phyloP scores from a whole-genome alignment of 148 eudicot genomes.

The Silene uniflora region DNA sequence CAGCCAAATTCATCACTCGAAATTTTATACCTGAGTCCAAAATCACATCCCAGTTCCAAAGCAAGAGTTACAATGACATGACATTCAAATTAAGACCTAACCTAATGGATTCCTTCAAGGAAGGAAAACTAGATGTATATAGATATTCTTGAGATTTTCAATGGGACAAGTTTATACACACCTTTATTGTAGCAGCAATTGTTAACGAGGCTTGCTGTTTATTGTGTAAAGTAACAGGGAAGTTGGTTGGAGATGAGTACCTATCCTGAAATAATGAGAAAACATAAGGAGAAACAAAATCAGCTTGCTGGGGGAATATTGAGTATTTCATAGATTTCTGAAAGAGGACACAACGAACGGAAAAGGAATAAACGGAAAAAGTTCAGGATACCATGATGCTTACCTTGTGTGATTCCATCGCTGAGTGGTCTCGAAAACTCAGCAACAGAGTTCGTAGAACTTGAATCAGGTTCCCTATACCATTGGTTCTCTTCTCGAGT shows the following conservation, averaged over 20 bases:
- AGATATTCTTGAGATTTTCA: not conserved
- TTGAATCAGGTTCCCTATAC: conserved; percentile 68
- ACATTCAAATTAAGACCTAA: too few species aligned
- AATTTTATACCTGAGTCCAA: too few species aligned
- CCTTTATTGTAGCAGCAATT: conserved; percentile 7
- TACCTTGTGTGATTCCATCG: conserved; percentile 28
- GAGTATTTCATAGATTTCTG: not conserved
- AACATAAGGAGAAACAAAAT: not conserved
- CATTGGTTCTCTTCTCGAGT: conserved; percentile 67
- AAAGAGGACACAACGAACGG: not conserved
- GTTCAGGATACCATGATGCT: not conserved
- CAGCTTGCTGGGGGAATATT: not conserved
- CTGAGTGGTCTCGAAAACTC: conserved; percentile 31
- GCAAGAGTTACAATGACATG: too few species aligned
- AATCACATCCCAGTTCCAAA: too few species aligned
- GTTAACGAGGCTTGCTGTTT: not conserved
- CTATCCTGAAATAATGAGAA: conserved; percentile 9
- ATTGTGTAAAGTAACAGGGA: not conserved
- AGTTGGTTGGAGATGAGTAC: not conserved
- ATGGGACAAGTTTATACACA: not conserved
- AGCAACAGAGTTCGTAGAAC: conserved; percentile 21
- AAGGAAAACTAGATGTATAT: not conserved
- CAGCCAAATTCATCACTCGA: not conserved
- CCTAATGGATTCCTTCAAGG: not conserved
- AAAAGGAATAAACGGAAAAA: not conserved